Evolutionary conservation across 225 moss, liverwort and hornwort species (phyloP).

Genomic region (Pleurozium schreberi): DNA sequence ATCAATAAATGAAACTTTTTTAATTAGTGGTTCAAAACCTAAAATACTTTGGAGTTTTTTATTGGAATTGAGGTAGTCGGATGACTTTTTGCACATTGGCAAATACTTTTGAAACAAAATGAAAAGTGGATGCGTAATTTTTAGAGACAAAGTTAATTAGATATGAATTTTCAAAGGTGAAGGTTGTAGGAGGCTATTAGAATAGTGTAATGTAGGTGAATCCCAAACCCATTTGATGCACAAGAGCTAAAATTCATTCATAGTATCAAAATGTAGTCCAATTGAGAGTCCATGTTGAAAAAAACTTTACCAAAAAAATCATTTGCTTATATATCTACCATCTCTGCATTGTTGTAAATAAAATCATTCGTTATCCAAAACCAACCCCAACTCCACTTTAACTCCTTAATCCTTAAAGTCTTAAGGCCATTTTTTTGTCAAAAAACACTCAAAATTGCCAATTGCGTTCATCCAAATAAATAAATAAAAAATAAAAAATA

Average conservation of each 20-base stretch:
- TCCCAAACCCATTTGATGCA: not conserved
- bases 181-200: not conserved
- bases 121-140: accelerated
- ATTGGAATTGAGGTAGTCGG: too few species aligned
- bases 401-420: not conserved
- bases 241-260: not conserved
- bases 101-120: not conserved
- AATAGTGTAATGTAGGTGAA: not conserved
- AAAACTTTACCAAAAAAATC: not conserved
- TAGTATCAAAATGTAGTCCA: not conserved
- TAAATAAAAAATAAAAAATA: too few species aligned
- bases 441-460: too few species aligned
- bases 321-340: not conserved
- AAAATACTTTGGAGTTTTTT: too few species aligned
- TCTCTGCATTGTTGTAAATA: not conserved
- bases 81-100: not conserved
- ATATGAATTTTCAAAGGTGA: not conserved
- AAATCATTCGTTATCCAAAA: too few species aligned
- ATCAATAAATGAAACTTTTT: too few species aligned
- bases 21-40: too few species aligned
- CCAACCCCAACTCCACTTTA: accelerated
- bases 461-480: too few species aligned
- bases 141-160: too few species aligned
- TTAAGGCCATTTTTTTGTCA: too few species aligned
- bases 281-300: not conserved